These are phyloP conservation scores for Mortierella polycephala DNA, from an alignment of 371 early-diverging fungal genomes.

Conservation along the genomic window DNA sequence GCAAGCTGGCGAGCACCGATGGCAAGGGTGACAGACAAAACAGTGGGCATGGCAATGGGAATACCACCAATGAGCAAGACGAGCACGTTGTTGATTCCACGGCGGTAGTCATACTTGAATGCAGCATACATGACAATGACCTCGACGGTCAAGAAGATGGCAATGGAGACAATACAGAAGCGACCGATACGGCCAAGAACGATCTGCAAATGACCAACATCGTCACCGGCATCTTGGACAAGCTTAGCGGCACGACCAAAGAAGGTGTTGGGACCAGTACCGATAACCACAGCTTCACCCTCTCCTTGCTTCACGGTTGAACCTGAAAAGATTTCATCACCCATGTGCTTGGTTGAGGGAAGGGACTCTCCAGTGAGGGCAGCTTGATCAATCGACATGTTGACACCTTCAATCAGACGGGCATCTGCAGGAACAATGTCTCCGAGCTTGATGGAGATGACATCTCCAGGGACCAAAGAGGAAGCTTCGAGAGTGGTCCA, in stretches of 20 bases:
- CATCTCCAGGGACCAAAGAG: conserved; percentile 78
- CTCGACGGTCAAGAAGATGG: conserved; percentile 77
- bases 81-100: conserved; percentile 77
- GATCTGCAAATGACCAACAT: conserved; percentile 90
- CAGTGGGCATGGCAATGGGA: conserved; percentile 85
- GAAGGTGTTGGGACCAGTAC: conserved; percentile 87
- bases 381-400: conserved; percentile 79
- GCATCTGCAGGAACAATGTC: conserved; percentile 85
- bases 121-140: conserved; percentile 85
- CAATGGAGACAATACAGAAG: conserved; percentile 77
- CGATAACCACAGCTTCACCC: conserved; percentile 87
- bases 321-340: conserved; percentile 79
- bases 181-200: conserved; percentile 92
- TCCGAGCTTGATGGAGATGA: conserved; percentile 78
- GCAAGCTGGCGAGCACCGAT: conserved; percentile 95
- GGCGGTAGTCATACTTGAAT: conserved; percentile 75
- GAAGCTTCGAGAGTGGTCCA: conserved; percentile 64
- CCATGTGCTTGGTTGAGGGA: conserved; percentile 75
- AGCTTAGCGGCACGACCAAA: conserved; percentile 90
- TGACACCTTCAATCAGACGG: conserved; percentile 60
- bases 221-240: conserved; percentile 81
- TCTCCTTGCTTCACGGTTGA: conserved; percentile 94
- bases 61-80: conserved; percentile 85
- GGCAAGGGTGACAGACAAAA: conserved; percentile 92
- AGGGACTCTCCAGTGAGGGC: conserved; percentile 88